phyloP scores from a whole-genome alignment of 2,329 filamentous ascomycete species.

The Verticillium albo-atrum region DNA sequence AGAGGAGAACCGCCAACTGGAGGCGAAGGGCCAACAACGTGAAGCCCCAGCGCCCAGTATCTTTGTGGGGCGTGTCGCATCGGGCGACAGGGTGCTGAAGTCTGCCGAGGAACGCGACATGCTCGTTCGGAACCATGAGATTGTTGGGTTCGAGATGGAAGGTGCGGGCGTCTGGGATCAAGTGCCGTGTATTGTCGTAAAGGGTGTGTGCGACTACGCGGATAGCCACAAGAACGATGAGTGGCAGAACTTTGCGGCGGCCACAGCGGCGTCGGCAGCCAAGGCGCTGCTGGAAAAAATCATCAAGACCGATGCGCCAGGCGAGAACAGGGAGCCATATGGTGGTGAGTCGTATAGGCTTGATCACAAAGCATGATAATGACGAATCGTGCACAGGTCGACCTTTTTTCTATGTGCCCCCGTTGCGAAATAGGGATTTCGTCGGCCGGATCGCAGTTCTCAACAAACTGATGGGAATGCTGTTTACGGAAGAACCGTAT shows the following conservation, averaged over 20 bases:
- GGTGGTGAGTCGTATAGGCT: neutral
- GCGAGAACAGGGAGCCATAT: neutral
- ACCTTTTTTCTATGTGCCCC: neutral
- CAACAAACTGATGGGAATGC: neutral
- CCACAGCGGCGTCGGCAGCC: slow-evolving; percentile 26
- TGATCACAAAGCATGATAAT: neutral
- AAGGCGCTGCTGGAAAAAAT: slow-evolving; percentile 1
- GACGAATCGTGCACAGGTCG: neutral
- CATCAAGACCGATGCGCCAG: neutral
- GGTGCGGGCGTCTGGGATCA: slow-evolving; percentile 25
- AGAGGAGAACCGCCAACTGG: neutral
- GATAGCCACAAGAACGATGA: slow-evolving; percentile 32
- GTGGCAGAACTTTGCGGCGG: slow-evolving; percentile 35
- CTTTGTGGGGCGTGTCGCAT: slow-evolving; percentile 31
- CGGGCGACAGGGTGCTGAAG: slow-evolving; percentile 31
- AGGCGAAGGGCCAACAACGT: slow-evolving; percentile 3
- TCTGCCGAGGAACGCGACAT: slow-evolving; percentile 27
- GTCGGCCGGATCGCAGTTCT: neutral
- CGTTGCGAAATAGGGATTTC: neutral
- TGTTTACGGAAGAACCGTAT: neutral
- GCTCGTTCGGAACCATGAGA: slow-evolving; percentile 14
- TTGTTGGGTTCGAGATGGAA: slow-evolving; percentile 30
- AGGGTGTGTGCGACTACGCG: slow-evolving; percentile 34
- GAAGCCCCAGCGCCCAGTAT: slow-evolving; percentile 10
- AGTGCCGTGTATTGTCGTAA: slow-evolving; percentile 24